Percentiles rank a stretch among this genome's conserved stretches.
Conservation (phyloP, 345 rosid species). For the Euphorbia lathyris region DNA sequence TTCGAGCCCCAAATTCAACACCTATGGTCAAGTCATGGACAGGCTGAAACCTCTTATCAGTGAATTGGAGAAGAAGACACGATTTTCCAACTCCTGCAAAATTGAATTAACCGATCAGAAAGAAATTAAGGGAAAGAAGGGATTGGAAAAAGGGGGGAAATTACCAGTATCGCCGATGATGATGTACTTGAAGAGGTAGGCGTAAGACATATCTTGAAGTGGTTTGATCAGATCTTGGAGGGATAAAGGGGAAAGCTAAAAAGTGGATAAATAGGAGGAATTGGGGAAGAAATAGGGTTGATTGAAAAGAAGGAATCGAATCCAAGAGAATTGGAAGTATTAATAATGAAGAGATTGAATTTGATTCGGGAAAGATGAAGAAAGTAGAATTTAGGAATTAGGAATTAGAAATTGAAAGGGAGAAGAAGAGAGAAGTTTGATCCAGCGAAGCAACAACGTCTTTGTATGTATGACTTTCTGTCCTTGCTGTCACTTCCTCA, state of each 20-base stretch:
- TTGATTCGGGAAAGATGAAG: neutral
- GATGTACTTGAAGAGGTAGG: conserved; percentile 94
- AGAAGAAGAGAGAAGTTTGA: neutral
- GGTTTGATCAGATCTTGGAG: neutral
- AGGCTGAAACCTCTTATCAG: conserved; percentile 96
- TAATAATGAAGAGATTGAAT: neutral
- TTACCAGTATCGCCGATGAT: conserved; percentile 96
- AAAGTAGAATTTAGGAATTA: neutral
- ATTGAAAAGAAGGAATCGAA: neutral
- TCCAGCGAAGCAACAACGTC: neutral
- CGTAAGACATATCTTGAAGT: conserved; percentile 56
- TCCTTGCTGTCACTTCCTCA: conserved; percentile 1
- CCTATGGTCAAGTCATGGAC: conserved; percentile 97
- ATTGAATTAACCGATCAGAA: neutral
- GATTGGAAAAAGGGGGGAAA: neutral
- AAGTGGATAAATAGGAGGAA: neutral
- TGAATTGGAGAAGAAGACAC: conserved; percentile 92
- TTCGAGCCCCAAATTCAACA: conserved; percentile 92
- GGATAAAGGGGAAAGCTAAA: neutral
- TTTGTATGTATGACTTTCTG: neutral
- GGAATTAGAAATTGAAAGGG: neutral
- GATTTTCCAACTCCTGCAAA: conserved; percentile 89
- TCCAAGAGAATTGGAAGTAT: neutral
- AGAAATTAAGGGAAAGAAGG: neutral
- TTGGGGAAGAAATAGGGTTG: neutral